Evolutionary conservation across 176 grass and related monocot genomes (phyloP), one percentile per base, ranked within the genome.

Genomic region (Paspalum vaginatum): DNA sequence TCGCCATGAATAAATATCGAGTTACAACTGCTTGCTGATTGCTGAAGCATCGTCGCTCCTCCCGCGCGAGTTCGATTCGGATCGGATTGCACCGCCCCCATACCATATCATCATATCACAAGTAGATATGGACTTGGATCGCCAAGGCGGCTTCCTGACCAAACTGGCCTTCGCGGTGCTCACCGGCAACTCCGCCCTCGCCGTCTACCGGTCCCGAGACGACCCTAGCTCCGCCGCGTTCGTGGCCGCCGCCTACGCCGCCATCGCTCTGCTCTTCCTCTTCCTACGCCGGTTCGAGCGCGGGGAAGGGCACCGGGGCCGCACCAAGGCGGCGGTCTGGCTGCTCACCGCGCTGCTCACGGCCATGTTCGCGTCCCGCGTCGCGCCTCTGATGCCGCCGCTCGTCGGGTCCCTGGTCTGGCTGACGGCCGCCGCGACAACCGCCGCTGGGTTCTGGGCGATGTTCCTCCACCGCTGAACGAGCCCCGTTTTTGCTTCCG

Each of bases 361-460:
- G 41, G 48, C 53, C 0, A 74, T 84, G 80, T 77, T 88, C 11
- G 74, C 70, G 0, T 12, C 74, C 0, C 22, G 74, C 25, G 74
- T 70, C 5, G 86, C 67, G 0, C 80, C 75, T 38, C 7, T 88
- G 11, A 79, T 88, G 74, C 80, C 80, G 52, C 37, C 62, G 74
- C 4, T n/a, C 50, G 62, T 74, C 42, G 76, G 50, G 2, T 1
- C 6, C 27, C 1, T 64, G 10, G 80, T 83, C 1, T 88, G 20
- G 22, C 7, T 43, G 5, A 68, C 22, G 66, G 17, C 70, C 0
- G 49, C 2, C 1, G 74, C 57, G 0, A 79, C 75, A 8, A 26
- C 20, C 6, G 43, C 2, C 0, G 76, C 3, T 0, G 68, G 80
- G 0, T 60, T 88, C 39, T 79, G 81, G 67, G 67, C 70, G 0